Evolutionary conservation across 192 early-diverging fungal genomes (phyloP).

Genomic region (Umbelopsis isabellina): DNA sequence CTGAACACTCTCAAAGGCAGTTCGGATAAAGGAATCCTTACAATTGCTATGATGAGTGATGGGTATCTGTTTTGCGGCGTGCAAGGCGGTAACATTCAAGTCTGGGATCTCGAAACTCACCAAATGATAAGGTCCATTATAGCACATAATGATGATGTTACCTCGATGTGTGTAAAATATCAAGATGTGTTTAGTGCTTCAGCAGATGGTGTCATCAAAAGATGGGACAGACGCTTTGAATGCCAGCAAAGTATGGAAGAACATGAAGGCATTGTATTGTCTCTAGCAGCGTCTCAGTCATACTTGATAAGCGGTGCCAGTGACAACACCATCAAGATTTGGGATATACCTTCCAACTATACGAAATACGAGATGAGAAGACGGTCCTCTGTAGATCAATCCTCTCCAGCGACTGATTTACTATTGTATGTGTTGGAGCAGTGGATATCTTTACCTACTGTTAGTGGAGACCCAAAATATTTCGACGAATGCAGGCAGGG

Average conservation of each 20-base stretch:
- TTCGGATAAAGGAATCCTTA: slow-evolving; percentile 54
- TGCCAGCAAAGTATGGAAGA: slow-evolving; percentile 51
- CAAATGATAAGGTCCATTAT: slow-evolving; percentile 56
- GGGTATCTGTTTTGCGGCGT: slow-evolving; percentile 74
- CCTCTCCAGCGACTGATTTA: slow-evolving; percentile 25
- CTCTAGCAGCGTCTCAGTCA: slow-evolving; percentile 51
- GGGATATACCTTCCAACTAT: slow-evolving; percentile 47
- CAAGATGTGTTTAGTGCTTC: slow-evolving; percentile 62
- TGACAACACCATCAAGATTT: slow-evolving; percentile 64
- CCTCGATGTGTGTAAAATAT: slow-evolving; percentile 51
- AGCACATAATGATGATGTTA: slow-evolving; percentile 65
- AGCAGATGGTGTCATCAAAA: slow-evolving; percentile 69
- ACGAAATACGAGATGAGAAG: slow-evolving; percentile 24
- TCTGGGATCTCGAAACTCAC: slow-evolving; percentile 75
- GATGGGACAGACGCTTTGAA: slow-evolving; percentile 69
- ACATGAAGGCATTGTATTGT: slow-evolving; percentile 61
- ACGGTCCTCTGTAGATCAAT: slow-evolving; percentile 16
- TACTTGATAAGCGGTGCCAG: slow-evolving; percentile 64
- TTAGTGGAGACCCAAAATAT: slow-evolving; percentile 67
- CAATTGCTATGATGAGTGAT: slow-evolving; percentile 68
- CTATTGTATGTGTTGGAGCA: slow-evolving; percentile 66
- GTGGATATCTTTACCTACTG: slow-evolving; percentile 71
- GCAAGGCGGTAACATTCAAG: slow-evolving; percentile 71
- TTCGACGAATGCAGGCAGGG: slow-evolving; percentile 73
- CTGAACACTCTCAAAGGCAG: slow-evolving; percentile 40